These are phyloP conservation scores for Albugo candida DNA, from an alignment of 352 stramenopile genomes.

Conservation along the genomic window DNA sequence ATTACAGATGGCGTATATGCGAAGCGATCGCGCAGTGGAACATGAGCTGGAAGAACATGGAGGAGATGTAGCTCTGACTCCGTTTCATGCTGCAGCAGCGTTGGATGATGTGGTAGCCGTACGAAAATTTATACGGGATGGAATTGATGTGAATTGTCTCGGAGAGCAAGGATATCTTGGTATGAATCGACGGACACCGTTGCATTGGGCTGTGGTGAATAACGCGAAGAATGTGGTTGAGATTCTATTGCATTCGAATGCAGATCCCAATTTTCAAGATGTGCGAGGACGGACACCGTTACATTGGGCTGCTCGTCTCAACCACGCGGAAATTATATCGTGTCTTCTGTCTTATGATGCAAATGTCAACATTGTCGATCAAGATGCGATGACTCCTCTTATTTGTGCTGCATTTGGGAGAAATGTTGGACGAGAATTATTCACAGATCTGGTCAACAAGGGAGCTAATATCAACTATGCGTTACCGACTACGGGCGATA, in stretches of 20 bases:
- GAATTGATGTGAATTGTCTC: conserved; percentile 38
- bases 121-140: conserved; percentile 39
- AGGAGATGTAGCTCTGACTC: conserved; percentile 56
- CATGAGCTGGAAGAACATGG: conserved; percentile 65
- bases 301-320: conserved; percentile 57
- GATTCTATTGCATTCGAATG: conserved; percentile 40
- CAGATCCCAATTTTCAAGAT: conserved; percentile 63
- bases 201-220: conserved; percentile 65
- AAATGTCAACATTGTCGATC: conserved; percentile 23
- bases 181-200: conserved; percentile 50
- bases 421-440: conserved; percentile 26
- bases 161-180: conserved; percentile 66
- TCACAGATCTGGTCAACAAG: conserved; percentile 24
- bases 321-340: conserved; percentile 28
- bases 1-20: conserved; percentile 55
- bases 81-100: conserved; percentile 45
- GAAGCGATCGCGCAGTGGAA: conserved; percentile 51
- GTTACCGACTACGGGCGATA: conserved; percentile 36
- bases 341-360: conserved; percentile 22
- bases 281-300: conserved; percentile 36
- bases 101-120: conserved; percentile 32
- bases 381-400: conserved; percentile 44
- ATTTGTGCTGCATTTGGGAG: conserved; percentile 33
- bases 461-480: conserved; percentile 60
- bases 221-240: conserved; percentile 32